Base-by-base conservation (phyloP, 1,139 yeast species). In the Pichia sp. region DNA sequence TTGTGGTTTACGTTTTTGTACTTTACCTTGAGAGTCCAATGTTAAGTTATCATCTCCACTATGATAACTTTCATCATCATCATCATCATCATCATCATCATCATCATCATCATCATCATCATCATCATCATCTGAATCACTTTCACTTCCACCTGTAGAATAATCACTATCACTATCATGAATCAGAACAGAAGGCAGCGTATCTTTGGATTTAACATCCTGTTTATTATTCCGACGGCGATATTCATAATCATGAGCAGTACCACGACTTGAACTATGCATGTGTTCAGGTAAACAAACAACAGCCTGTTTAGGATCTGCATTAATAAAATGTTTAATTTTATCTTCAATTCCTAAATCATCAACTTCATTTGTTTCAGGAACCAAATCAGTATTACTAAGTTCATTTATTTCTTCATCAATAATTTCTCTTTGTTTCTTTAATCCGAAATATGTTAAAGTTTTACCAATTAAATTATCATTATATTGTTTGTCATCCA, bases 331-430 rank as follows among this genome's bases (percentile, higher is more conserved):
- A 25, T 46, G 50, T 26, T 49, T 50, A 11, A 57, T 40, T 34
- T 55, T 56, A 20, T 42, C 46, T 37, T 57, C 61, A 16, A 56
- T 43, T 6, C 38, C 40, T 20, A 35, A 19, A 25, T 43, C 49
- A 21, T 33, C 35, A 4, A 41, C 14, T 1, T 29, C 38, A 16
- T 42, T 40, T 9, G 38, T 36, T n/a, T 48, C 43, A 6, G 59
- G 59, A 19, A 54, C 42, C 11, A 57, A 32, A 16, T 48, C 54
- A n/a, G 48, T 35, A 37, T 50, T 54, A 4, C 47, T 16, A 6
- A 35, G 19, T 28, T 54, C 45, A 33, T 46, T 48, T 27, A 36
- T 31, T 43, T 56, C 60, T 32, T 46, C 36, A 40, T 56, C 58
- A 16, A 31, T 35, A 5, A 22, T 23, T 13, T 43, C 47, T 14